Percentiles rank a stretch among this genome's conserved stretches.
phyloP scores from a whole-genome alignment of 2,329 filamentous ascomycete species.

The Claviceps digitariae region DNA sequence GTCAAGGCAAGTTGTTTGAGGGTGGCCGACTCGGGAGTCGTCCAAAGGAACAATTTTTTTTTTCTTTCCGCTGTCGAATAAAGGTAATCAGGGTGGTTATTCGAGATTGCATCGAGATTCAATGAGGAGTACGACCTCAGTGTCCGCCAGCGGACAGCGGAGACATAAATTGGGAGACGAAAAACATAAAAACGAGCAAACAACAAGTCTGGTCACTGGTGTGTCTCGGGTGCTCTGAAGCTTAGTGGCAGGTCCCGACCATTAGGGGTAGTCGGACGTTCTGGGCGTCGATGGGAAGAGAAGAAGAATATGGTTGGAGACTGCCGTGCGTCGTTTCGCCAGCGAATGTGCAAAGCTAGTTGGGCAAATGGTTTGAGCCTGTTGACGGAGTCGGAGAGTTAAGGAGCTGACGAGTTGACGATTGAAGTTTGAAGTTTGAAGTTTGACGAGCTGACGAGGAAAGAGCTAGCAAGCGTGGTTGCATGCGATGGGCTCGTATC shows the following conservation, averaged over 20 bases:
- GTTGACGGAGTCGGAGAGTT: background rate
- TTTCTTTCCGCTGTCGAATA: background rate
- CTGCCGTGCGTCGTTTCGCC: too few relatives aligned
- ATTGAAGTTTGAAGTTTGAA: too few relatives aligned
- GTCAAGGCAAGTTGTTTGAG: background rate
- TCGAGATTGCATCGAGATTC: background rate
- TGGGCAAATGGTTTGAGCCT: background rate
- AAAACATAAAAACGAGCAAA: background rate
- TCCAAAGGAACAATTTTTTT: background rate
- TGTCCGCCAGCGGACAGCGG: slow-evolving; percentile 3
- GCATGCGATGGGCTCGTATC: background rate
- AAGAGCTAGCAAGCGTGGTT: background rate
- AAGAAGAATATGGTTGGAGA: background rate
- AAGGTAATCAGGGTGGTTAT: background rate
- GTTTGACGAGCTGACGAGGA: background rate
- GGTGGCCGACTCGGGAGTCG: background rate
- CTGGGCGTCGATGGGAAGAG: background rate
- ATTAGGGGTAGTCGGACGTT: background rate
- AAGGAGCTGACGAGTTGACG: background rate
- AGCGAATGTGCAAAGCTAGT: background rate
- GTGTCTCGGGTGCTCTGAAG: background rate
- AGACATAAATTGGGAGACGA: background rate
- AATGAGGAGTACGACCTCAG: background rate
- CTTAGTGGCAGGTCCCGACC: background rate
- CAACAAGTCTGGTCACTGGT: background rate